Evolutionary conservation across 495 filamentous ascomycete genomes (phyloP).

Genomic region (Xylaria scruposa): DNA sequence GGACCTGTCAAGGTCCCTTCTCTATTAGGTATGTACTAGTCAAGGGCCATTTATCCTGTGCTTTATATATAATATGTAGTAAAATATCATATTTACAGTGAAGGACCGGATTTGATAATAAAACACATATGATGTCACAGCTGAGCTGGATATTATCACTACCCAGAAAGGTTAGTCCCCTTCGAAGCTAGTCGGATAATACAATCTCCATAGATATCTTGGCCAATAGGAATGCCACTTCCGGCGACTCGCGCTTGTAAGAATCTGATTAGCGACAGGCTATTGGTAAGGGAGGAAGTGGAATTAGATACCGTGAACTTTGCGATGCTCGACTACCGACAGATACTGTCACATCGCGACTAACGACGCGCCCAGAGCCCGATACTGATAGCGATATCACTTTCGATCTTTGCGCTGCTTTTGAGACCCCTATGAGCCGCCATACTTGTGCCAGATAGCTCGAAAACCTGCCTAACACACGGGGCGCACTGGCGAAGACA

Average conservation of each 20-base stretch:
- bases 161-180: slow-evolving; percentile 4
- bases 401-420: background rate
- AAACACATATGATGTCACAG: slow-evolving; percentile 21
- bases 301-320: background rate
- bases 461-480: background rate
- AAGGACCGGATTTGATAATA: slow-evolving; percentile 2
- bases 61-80: background rate
- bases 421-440: background rate
- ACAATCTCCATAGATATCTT: slow-evolving; percentile 18
- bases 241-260: slow-evolving; percentile 2
- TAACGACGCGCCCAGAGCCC: slow-evolving; percentile 25
- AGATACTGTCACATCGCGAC: slow-evolving; percentile 20
- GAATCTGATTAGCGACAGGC: slow-evolving; percentile 9
- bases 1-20: background rate
- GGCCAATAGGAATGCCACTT: slow-evolving; percentile 11
- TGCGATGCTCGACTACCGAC: slow-evolving; percentile 11
- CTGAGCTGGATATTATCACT: background rate
- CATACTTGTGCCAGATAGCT: background rate
- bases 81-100: background rate
- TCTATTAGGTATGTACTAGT: background rate
- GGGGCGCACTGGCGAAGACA: background rate
- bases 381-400: background rate
- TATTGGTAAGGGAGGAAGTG: background rate
- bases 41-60: background rate
- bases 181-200: slow-evolving; percentile 22